These are phyloP conservation scores for Harringtonia lauricola DNA, from an alignment of 2,329 filamentous ascomycete species.

Conservation along the genomic window DNA sequence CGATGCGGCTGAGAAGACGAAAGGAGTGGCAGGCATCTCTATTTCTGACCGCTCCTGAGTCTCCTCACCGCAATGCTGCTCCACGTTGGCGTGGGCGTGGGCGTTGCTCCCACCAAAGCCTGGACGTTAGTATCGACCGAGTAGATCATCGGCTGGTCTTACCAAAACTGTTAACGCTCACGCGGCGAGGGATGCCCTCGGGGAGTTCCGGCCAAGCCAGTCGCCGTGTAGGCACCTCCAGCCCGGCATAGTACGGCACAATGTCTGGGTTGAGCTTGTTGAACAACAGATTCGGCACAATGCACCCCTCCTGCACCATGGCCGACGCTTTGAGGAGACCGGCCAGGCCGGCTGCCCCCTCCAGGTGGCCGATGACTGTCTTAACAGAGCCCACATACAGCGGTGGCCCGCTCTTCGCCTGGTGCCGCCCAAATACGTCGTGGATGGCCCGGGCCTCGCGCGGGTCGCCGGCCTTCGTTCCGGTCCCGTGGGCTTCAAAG, in stretches of 20 bases:
- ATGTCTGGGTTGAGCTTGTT: too few relatives aligned
- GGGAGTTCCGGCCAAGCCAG: constrained; percentile 22
- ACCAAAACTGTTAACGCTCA: constrained; percentile 31
- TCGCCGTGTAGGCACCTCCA: background rate
- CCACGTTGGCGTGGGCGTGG: constrained; percentile 21
- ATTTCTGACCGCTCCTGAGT: too few relatives aligned
- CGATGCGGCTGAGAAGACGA: too few relatives aligned
- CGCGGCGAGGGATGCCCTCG: constrained; percentile 22
- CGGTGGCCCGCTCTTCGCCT: constrained; percentile 9
- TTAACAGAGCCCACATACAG: constrained; percentile 28
- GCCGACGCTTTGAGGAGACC: too few relatives aligned
- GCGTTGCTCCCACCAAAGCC: constrained; percentile 46
- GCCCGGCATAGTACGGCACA: too few relatives aligned
- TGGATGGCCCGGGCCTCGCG: constrained; percentile 29
- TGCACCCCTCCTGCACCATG: too few relatives aligned
- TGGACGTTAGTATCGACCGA: background rate
- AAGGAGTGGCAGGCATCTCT: background rate
- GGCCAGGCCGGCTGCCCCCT: too few relatives aligned
- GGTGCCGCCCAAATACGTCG: constrained; percentile 22
- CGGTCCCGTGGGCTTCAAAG: constrained; percentile 32
- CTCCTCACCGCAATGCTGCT: too few relatives aligned
- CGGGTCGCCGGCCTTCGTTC: constrained; percentile 15
- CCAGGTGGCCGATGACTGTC: constrained; percentile 20
- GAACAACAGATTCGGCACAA: background rate
- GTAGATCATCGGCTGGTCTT: background rate